Conservation (phyloP, 2,329 filamentous ascomycete species). For the Xylaria sp. region DNA sequence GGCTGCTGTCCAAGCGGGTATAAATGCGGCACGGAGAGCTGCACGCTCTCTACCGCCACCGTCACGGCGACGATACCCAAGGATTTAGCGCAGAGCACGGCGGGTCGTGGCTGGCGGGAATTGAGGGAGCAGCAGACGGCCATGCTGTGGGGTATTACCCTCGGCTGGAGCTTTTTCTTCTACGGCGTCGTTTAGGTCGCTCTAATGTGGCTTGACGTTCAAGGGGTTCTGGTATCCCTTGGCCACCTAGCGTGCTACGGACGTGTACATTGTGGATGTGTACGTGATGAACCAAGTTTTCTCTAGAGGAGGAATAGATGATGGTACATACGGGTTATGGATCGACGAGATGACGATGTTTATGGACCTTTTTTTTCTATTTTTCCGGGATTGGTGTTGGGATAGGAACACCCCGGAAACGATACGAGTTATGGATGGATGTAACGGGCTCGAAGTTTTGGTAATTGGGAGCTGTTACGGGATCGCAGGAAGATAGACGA, state of each 20-base stretch:
- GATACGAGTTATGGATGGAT: not conserved
- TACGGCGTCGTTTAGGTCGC: not conserved
- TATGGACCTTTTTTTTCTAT: not conserved
- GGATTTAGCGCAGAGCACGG: constrained; percentile 33
- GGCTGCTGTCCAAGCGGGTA: constrained; percentile 83
- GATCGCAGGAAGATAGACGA: not conserved
- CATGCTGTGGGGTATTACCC: constrained; percentile 5
- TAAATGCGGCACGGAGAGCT: constrained; percentile 66
- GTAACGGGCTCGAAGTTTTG: too few relatives aligned
- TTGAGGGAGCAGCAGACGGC: not conserved
- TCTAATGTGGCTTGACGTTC: not conserved
- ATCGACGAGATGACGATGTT: not conserved
- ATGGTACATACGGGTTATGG: not conserved
- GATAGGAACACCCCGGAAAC: not conserved
- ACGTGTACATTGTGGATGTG: not conserved
- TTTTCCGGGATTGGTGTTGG: not conserved
- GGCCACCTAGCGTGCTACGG: not conserved
- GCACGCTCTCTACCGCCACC: constrained; percentile 51
- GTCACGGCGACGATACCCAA: constrained; percentile 55
- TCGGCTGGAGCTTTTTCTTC: constrained; percentile 8
- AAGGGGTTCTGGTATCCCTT: not conserved
- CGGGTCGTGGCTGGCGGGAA: not conserved
- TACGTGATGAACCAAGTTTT: not conserved
- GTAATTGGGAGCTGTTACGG: not conserved
- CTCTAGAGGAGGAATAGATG: not conserved